Evolutionary conservation across 495 filamentous ascomycete species (phyloP).

Genomic region (Terfezia boudieri): DNA sequence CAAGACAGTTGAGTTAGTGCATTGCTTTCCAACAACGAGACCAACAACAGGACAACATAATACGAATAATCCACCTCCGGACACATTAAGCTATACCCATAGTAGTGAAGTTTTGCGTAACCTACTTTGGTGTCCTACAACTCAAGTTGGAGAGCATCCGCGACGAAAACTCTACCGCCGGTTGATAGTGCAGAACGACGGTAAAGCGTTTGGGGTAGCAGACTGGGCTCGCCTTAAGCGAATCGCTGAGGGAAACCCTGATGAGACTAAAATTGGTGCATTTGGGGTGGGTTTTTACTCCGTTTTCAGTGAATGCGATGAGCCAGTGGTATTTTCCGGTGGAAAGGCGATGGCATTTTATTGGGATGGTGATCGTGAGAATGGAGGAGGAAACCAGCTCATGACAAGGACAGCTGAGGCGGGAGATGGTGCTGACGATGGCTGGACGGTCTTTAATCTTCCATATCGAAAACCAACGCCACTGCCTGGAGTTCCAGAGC

Average conservation of each 20-base stretch:
- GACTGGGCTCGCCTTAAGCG: slow-evolving; percentile 89
- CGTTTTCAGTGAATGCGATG: slow-evolving; percentile 93
- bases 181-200: slow-evolving; percentile 74
- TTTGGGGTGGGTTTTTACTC: slow-evolving; percentile 98
- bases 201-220: slow-evolving; percentile 55
- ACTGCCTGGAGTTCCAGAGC: slow-evolving; percentile 59
- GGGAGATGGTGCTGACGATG: slow-evolving; percentile 37
- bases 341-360: slow-evolving; percentile 31
- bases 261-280: slow-evolving; percentile 95
- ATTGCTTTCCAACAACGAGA: too few species aligned
- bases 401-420: slow-evolving; percentile 50
- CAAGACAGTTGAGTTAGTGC: too few species aligned
- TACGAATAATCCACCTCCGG: too few species aligned
- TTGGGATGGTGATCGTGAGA: not conserved
- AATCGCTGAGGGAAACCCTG: slow-evolving; percentile 94
- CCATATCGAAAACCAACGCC: slow-evolving; percentile 76
- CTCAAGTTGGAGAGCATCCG: too few species aligned
- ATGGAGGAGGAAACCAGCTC: slow-evolving; percentile 70
- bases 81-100: too few species aligned
- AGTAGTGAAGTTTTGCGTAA: too few species aligned
- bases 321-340: slow-evolving; percentile 85
- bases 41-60: too few species aligned
- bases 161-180: slow-evolving; percentile 18
- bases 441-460: slow-evolving; percentile 70
- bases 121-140: too few species aligned